A percentile compares a stretch with the other conserved stretches of the same genome.
Conservation (phyloP, 768 basidiomycete genomes). For the Leccinum broughii region DNA sequence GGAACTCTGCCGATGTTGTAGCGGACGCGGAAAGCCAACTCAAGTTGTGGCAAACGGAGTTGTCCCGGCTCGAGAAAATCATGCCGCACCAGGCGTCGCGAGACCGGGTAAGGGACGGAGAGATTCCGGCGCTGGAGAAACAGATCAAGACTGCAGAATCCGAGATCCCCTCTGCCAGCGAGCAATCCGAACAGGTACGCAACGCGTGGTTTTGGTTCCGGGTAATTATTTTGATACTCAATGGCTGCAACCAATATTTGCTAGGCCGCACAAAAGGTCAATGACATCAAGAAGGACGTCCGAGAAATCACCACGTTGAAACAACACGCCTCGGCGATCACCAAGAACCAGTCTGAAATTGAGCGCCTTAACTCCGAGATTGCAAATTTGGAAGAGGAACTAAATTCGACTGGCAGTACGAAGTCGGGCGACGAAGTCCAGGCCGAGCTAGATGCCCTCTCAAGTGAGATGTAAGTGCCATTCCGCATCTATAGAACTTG, state of each 20-base stretch:
- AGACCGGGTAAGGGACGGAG: conserved; percentile 54
- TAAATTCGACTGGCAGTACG: conserved; percentile 70
- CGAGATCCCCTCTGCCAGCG: conserved; percentile 51
- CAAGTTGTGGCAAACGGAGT: conserved; percentile 58
- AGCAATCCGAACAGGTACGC: conserved; percentile 62
- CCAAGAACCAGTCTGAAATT: conserved; percentile 59
- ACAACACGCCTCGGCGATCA: conserved; percentile 58
- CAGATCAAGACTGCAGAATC: conserved; percentile 59
- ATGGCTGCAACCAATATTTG: not conserved
- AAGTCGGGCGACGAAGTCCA: conserved; percentile 89
- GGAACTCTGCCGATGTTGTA: too few species aligned
- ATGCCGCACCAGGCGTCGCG: conserved; percentile 55
- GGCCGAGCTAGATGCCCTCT: conserved; percentile 64
- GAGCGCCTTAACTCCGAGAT: conserved; percentile 63
- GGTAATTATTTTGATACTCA: not conserved
- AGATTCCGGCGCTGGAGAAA: conserved; percentile 67
- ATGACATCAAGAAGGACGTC: conserved; percentile 54
- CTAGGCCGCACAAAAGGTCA: conserved; percentile 55
- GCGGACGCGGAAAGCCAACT: conserved; percentile 39
- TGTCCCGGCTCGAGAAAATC: conserved; percentile 57
- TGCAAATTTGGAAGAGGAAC: conserved; percentile 60
- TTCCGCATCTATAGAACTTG: not conserved
- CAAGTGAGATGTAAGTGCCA: conserved; percentile 59
- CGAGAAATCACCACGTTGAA: conserved; percentile 62
- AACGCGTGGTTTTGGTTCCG: not conserved